Percentiles rank a stretch among this genome's conserved stretches.
Evolutionary conservation across 2,329 filamentous ascomycete genomes (phyloP).

Genomic region (Magnaporthiopsis rhizophila): DNA sequence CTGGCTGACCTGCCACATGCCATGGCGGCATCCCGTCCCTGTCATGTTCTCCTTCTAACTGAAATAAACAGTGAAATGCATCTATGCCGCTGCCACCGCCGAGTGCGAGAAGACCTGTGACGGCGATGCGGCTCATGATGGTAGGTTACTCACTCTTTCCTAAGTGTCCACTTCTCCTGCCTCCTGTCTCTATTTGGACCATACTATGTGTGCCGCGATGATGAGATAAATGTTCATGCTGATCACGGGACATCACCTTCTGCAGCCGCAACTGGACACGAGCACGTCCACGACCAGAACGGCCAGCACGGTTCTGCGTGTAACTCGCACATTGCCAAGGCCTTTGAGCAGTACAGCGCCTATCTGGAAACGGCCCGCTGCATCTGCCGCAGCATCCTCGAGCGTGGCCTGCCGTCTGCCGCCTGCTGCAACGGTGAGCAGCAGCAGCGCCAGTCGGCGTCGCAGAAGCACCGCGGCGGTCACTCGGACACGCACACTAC

Average conservation of each 20-base stretch:
- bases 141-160: slow-evolving; percentile 13
- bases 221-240: not conserved
- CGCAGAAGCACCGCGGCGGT: not conserved
- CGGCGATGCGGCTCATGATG: slow-evolving; percentile 14
- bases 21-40: not conserved
- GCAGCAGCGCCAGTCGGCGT: not conserved
- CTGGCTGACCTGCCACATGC: not conserved
- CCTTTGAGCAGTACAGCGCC: slow-evolving; percentile 25
- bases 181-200: not conserved
- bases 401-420: slow-evolving; percentile 12
- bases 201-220: not conserved
- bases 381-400: slow-evolving; percentile 27
- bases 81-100: slow-evolving; percentile 21
- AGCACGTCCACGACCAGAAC: slow-evolving; percentile 20
- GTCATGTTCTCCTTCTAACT: not conserved
- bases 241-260: not conserved
- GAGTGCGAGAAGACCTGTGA: slow-evolving; percentile 24
- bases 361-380: slow-evolving; percentile 29
- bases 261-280: slow-evolving; percentile 14
- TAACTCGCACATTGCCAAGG: slow-evolving; percentile 22
- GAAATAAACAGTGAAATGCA: slow-evolving; percentile 21
- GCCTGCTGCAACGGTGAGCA: slow-evolving; percentile 4
- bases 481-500: not conserved
- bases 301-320: slow-evolving; percentile 22
- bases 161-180: too few relatives aligned